These are phyloP conservation scores for Cytospora piceae DNA, from an alignment of 2,329 filamentous ascomycete species.

Conservation along the genomic window DNA sequence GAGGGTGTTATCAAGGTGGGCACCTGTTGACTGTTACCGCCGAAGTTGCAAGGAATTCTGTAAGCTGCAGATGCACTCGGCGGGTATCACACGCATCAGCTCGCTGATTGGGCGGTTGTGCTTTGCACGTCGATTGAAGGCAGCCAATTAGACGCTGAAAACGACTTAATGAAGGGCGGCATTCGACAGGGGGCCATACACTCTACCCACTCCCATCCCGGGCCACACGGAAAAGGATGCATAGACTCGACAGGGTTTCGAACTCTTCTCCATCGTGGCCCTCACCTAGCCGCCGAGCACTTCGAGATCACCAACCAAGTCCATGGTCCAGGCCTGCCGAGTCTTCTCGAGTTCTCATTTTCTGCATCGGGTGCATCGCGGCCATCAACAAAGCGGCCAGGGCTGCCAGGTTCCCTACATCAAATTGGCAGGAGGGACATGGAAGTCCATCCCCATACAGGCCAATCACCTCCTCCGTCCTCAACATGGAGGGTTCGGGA, in stretches of 20 bases:
- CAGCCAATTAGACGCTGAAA: slow-evolving; percentile 12
- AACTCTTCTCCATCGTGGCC: slow-evolving; percentile 14
- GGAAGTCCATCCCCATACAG: slow-evolving; percentile 1
- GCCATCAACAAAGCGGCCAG: neutral
- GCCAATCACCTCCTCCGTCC: slow-evolving; percentile 25
- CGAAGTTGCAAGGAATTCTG: slow-evolving; percentile 17
- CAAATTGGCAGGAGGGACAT: slow-evolving; percentile 16
- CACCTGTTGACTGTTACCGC: slow-evolving; percentile 19
- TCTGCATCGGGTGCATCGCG: slow-evolving; percentile 12
- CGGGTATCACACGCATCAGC: slow-evolving; percentile 19
- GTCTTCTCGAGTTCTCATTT: neutral
- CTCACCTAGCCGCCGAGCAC: slow-evolving; percentile 24
- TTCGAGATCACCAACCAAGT: slow-evolving; percentile 22
- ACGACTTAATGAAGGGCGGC: neutral
- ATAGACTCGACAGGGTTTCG: slow-evolving; percentile 6
- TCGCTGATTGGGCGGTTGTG: slow-evolving; percentile 26
- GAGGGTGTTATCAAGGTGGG: slow-evolving; percentile 6
- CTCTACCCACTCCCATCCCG: slow-evolving; percentile 11
- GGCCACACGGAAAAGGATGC: slow-evolving; percentile 10
- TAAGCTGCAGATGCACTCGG: slow-evolving; percentile 26
- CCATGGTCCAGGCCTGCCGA: neutral
- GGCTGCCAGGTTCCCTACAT: slow-evolving; percentile 3
- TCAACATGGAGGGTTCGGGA: slow-evolving; percentile 15
- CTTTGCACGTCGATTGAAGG: neutral
- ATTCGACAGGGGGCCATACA: slow-evolving; percentile 13